These are phyloP conservation scores for Moesziomyces sp. DNA, from an alignment of 1,284 basidiomycete genomes.

Conservation along the genomic window DNA sequence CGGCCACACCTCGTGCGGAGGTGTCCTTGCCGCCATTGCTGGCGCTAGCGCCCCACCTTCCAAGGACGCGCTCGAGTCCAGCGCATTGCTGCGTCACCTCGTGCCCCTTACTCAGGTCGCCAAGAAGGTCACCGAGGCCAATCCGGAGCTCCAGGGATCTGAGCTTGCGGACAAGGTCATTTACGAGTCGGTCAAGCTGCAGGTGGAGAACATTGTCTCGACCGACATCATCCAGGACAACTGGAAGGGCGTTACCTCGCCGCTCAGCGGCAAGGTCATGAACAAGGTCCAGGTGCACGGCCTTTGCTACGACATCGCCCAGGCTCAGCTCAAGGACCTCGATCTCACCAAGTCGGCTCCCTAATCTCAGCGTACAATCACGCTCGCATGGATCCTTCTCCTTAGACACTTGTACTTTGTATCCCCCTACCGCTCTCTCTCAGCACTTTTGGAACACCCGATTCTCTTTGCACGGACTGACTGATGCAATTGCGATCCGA, in stretches of 20 bases:
- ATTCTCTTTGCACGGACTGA: too few relatives aligned
- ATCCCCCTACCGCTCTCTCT: background rate
- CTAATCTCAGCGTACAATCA: background rate
- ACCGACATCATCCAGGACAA: slow-evolving; percentile 76
- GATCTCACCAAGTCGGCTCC: slow-evolving; percentile 26
- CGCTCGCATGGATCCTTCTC: background rate
- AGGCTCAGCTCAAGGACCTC: slow-evolving; percentile 51
- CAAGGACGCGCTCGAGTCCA: slow-evolving; percentile 32
- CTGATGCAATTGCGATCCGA: slow-evolving; percentile 7
- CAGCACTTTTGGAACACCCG: background rate
- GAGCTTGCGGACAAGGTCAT: slow-evolving; percentile 48
- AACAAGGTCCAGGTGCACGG: slow-evolving; percentile 60
- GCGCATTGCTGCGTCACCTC: slow-evolving; percentile 59
- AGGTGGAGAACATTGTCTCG: slow-evolving; percentile 78
- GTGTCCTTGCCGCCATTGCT: slow-evolving; percentile 67
- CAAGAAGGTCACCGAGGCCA: slow-evolving; percentile 36
- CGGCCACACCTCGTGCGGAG: slow-evolving; percentile 69
- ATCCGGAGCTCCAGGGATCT: slow-evolving; percentile 24
- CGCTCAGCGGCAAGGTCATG: slow-evolving; percentile 60
- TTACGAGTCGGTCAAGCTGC: slow-evolving; percentile 74
- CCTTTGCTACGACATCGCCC: slow-evolving; percentile 58
- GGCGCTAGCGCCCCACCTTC: slow-evolving; percentile 36
- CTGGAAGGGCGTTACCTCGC: slow-evolving; percentile 76
- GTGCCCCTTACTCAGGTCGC: slow-evolving; percentile 60
- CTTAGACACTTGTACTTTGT: slow-evolving; percentile 7